Conservation (phyloP, 2,329 filamentous ascomycete genomes). For the Stagonosporopsis tanaceti region DNA sequence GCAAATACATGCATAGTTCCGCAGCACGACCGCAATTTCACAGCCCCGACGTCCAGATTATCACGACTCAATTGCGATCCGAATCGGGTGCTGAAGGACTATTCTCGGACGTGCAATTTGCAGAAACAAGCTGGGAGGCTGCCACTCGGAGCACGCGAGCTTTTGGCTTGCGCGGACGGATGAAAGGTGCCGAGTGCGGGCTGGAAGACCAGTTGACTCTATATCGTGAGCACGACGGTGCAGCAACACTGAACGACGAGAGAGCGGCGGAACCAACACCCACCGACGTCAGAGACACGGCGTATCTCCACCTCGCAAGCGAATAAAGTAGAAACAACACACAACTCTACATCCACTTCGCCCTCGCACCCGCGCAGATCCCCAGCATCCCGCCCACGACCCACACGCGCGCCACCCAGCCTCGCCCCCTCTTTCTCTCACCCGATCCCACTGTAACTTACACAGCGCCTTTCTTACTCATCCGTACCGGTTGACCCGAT, state of each 20-base stretch:
- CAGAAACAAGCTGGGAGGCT: conserved; percentile 1
- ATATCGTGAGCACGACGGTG: background rate
- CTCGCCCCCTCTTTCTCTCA: background rate
- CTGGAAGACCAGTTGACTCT: background rate
- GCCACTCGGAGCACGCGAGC: conserved; percentile 1
- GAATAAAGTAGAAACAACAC: background rate
- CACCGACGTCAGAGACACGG: background rate
- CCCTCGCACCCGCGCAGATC: background rate
- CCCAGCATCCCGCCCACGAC: background rate
- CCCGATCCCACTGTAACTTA: background rate
- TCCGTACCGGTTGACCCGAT: background rate
- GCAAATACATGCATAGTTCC: background rate
- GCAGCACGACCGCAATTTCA: background rate
- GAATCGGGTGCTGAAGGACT: background rate
- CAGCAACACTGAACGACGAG: background rate
- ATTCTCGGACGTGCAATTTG: conserved; percentile 1
- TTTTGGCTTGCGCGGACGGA: conserved; percentile 7
- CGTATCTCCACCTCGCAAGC: background rate
- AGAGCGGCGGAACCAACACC: too few relatives aligned
- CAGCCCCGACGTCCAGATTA: background rate
- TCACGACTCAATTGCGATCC: background rate
- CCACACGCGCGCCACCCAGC: conserved; percentile 4
- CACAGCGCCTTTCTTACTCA: conserved; percentile 2
- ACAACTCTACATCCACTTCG: background rate
- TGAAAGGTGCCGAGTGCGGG: background rate